Evolutionary conservation across 176 grass and related monocot species (phyloP).

Genomic region (Ampelocalamus luodianensis): DNA sequence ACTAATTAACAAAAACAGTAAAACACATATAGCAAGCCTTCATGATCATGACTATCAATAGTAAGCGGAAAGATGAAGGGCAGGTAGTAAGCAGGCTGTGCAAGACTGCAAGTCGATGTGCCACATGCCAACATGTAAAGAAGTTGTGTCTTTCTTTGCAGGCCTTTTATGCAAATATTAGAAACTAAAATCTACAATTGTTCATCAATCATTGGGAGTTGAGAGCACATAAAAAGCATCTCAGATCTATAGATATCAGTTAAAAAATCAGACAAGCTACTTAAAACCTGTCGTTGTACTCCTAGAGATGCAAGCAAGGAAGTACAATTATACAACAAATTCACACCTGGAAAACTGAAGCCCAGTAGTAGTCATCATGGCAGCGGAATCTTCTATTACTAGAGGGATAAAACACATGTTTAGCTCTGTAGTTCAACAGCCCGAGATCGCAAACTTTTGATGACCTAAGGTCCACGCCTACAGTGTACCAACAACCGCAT

Average conservation of each 20-base stretch:
- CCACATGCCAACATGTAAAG: neutral
- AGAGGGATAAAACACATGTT: slow-evolving; percentile 82
- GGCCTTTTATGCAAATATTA: neutral
- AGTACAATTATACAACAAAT: neutral
- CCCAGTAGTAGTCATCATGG: slow-evolving; percentile 96
- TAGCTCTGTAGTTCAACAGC: slow-evolving; percentile 87
- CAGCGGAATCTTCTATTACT: slow-evolving; percentile 77
- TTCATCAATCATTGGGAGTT: slow-evolving; percentile 6
- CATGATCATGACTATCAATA: slow-evolving; percentile 1
- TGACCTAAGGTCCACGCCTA: slow-evolving; percentile 83
- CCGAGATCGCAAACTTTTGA: slow-evolving; percentile 91
- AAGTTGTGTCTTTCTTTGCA: neutral
- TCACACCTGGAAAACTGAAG: slow-evolving; percentile 90
- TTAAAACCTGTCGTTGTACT: neutral
- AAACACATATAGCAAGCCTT: neutral
- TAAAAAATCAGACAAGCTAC: neutral
- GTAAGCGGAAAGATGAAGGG: neutral
- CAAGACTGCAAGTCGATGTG: neutral
- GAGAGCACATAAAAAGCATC: neutral
- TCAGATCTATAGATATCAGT: neutral
- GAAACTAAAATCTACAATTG: slow-evolving; percentile 5
- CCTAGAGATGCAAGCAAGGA: slow-evolving; percentile 9
- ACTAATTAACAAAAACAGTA: slow-evolving; percentile 26
- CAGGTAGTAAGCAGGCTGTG: neutral
- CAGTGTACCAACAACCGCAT: slow-evolving; percentile 34